These are phyloP conservation scores for Pedinophyceae sp. DNA, from an alignment of 139 green algal species.

Conservation along the genomic window DNA sequence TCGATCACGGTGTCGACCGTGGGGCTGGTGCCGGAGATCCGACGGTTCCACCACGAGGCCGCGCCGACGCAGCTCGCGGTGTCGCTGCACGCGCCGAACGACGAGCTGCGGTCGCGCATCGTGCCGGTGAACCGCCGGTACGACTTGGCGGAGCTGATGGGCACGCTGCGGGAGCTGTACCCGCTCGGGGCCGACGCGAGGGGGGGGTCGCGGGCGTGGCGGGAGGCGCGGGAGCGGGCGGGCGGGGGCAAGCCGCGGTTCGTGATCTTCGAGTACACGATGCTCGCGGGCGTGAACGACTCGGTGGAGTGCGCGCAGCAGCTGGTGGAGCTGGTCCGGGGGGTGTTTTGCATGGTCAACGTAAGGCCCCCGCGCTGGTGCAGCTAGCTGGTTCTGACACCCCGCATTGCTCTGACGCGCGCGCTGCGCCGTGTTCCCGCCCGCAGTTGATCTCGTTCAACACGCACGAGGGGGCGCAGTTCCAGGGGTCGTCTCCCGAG, in stretches of 20 bases:
- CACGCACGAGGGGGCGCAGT: conserved; percentile 44
- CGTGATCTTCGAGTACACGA: conserved; percentile 82
- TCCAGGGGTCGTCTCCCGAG: conserved; percentile 21
- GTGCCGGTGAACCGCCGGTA: conserved; percentile 75
- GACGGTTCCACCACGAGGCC: conserved; percentile 24
- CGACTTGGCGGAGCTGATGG: conserved; percentile 33
- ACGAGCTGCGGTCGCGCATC: conserved; percentile 64
- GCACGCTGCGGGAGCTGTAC: conserved; percentile 29
- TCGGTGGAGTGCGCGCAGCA: conserved; percentile 47
- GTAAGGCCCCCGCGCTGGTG: conserved; percentile 24
- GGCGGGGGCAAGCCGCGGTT: conserved; percentile 9
- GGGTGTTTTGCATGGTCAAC: conserved; percentile 60
- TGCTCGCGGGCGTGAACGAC: conserved; percentile 79
- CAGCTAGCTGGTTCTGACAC: too few relatives aligned
- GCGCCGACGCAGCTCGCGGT: conserved; percentile 51
- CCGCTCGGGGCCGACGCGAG: conserved; percentile 11
- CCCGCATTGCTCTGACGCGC: too few relatives aligned
- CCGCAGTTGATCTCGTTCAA: too few relatives aligned
- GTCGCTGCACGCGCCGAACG: conserved; percentile 78
- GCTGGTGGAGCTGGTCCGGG: conserved; percentile 26
- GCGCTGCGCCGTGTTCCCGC: too few relatives aligned
- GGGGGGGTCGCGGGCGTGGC: background rate
- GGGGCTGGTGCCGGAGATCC: conserved; percentile 70
- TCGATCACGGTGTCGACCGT: conserved; percentile 65
- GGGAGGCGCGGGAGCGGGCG: conserved; percentile 5